These are phyloP conservation scores for Umbilicaria muhlenbergii DNA, from an alignment of 495 filamentous ascomycete species.

Conservation along the genomic window DNA sequence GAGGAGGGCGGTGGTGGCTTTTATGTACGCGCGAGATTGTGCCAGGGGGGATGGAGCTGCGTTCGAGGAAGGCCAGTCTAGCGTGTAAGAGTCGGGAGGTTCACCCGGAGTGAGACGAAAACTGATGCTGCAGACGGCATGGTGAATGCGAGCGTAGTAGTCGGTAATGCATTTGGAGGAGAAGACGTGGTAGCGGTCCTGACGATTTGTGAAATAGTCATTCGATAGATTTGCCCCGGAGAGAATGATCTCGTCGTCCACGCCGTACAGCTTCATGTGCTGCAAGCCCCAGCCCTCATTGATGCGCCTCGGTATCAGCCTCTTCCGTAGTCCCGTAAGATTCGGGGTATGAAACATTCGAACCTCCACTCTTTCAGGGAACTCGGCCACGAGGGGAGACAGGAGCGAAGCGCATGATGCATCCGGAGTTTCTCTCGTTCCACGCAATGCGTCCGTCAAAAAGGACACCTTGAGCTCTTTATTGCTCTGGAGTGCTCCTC, in stretches of 20 bases:
- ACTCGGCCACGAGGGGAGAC: slow-evolving; percentile 62
- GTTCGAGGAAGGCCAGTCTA: slow-evolving; percentile 71
- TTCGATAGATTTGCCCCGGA: slow-evolving; percentile 86
- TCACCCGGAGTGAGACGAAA: slow-evolving; percentile 55
- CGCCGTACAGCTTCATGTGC: slow-evolving; percentile 97
- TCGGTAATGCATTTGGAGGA: slow-evolving; percentile 59
- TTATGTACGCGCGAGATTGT: slow-evolving; percentile 49
- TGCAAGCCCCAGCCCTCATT: slow-evolving; percentile 98
- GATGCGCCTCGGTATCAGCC: slow-evolving; percentile 67
- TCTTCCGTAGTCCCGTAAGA: slow-evolving; percentile 72
- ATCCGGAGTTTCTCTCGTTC: slow-evolving; percentile 78
- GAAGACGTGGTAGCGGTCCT: slow-evolving; percentile 92
- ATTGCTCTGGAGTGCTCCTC: slow-evolving; percentile 53
- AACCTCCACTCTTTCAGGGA: slow-evolving; percentile 73
- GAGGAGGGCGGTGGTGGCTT: slow-evolving; percentile 49
- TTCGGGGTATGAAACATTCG: slow-evolving; percentile 98
- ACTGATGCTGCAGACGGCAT: slow-evolving; percentile 62
- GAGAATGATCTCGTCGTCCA: slow-evolving; percentile 91
- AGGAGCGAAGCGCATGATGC: slow-evolving; percentile 84
- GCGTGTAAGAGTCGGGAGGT: slow-evolving; percentile 43
- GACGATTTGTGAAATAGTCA: slow-evolving; percentile 92
- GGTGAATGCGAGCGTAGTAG: slow-evolving; percentile 66
- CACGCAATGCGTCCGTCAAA: slow-evolving; percentile 81
- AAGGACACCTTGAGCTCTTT: slow-evolving; percentile 77
- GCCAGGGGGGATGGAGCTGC: slow-evolving; percentile 53